Conservation (phyloP, 2,329 filamentous ascomycete genomes). For the Arthrobotrys musiformis region DNA sequence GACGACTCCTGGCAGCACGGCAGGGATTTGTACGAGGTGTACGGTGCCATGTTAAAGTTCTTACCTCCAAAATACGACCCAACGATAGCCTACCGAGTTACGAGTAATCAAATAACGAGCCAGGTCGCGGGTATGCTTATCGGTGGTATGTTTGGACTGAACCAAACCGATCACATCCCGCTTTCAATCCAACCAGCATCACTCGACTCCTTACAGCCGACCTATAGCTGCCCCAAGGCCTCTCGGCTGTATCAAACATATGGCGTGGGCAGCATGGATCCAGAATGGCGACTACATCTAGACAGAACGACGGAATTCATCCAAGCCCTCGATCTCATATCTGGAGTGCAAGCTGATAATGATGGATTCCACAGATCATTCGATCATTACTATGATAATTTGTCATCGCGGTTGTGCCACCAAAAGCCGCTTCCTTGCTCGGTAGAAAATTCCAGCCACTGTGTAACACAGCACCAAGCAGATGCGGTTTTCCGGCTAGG, state of each 20-base stretch:
- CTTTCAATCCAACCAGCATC: slow-evolving; percentile 68
- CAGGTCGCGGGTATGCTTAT: slow-evolving; percentile 82
- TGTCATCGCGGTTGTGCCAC: slow-evolving; percentile 82
- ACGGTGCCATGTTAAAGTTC: slow-evolving; percentile 75
- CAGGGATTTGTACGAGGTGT: slow-evolving; percentile 79
- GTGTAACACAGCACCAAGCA: slow-evolving; percentile 72
- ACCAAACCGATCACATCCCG: slow-evolving; percentile 63
- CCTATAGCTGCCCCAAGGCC: slow-evolving; percentile 73
- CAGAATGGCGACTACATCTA: slow-evolving; percentile 74
- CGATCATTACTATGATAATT: slow-evolving; percentile 87
- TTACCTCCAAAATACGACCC: slow-evolving; percentile 68
- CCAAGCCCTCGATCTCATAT: slow-evolving; percentile 73
- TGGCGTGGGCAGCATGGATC: slow-evolving; percentile 65
- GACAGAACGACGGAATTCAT: slow-evolving; percentile 69
- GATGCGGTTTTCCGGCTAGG: slow-evolving; percentile 79
- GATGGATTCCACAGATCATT: slow-evolving; percentile 75
- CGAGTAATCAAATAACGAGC: slow-evolving; percentile 83
- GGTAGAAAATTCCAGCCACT: slow-evolving; percentile 67
- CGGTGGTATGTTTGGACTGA: slow-evolving; percentile 73
- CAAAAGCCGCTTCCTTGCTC: slow-evolving; percentile 76
- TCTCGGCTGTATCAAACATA: slow-evolving; percentile 62
- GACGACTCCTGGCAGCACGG: slow-evolving; percentile 81
- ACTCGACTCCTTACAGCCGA: slow-evolving; percentile 79
- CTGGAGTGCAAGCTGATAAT: slow-evolving; percentile 70
- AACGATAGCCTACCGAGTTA: slow-evolving; percentile 75